These are phyloP conservation scores for Cercophora sp. DNA, from an alignment of 495 filamentous ascomycete species.

Conservation along the genomic window DNA sequence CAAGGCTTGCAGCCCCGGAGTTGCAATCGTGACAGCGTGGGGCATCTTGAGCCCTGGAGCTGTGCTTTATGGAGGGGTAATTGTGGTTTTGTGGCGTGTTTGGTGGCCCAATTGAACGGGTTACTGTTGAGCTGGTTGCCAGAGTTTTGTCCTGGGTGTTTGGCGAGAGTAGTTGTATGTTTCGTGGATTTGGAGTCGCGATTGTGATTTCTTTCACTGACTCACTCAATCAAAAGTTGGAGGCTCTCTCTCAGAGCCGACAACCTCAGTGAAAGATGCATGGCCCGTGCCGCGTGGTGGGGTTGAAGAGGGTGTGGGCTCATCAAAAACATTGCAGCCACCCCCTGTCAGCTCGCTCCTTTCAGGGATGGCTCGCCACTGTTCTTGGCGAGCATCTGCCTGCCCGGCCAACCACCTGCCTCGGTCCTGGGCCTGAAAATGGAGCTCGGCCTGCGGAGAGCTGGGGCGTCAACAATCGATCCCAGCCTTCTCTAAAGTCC, in stretches of 20 bases:
- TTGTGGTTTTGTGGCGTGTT: too few relatives aligned
- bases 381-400: constrained; percentile 21
- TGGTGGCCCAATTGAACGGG: too few relatives aligned
- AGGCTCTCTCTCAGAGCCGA: too few relatives aligned
- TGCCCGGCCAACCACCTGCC: constrained; percentile 34
- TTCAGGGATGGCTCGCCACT: background rate
- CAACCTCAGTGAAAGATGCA: background rate
- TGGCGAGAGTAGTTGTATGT: background rate
- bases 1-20: constrained; percentile 83
- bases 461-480: constrained; percentile 27
- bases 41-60: constrained; percentile 48
- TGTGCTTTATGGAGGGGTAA: background rate
- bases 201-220: constrained; percentile 11
- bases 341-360: background rate
- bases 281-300: background rate
- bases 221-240: constrained; percentile 1
- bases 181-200: background rate
- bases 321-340: background rate
- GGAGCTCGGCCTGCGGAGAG: constrained; percentile 22
- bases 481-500: constrained; percentile 19
- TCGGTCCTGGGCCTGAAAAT: constrained; percentile 26
- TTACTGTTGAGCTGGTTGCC: too few relatives aligned
- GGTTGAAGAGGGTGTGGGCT: too few relatives aligned
- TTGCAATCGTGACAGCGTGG: constrained; percentile 64
- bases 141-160: too few relatives aligned